phyloP scores from a whole-genome alignment of 331 rosid species.

The Malus hybrid region DNA sequence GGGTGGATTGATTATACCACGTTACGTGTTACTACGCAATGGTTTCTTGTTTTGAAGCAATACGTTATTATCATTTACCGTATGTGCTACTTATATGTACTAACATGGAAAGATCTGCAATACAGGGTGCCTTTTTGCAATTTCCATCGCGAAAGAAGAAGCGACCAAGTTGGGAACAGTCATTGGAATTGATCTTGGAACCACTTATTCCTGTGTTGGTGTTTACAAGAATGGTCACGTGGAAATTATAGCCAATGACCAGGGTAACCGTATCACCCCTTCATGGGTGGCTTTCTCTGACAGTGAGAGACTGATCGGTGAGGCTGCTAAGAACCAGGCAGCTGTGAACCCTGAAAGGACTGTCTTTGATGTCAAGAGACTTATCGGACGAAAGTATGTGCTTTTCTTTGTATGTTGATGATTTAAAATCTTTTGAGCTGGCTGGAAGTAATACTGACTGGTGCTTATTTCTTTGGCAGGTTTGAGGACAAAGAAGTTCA shows the following conservation, averaged over 20 bases:
- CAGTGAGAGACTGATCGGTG: constrained; percentile 75
- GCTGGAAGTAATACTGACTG: constrained; percentile 3
- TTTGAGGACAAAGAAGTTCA: constrained; percentile 92
- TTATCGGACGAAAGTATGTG: constrained; percentile 80
- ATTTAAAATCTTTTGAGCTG: neutral
- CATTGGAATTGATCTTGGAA: constrained; percentile 88
- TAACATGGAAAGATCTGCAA: neutral
- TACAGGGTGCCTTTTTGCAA: constrained; percentile 66
- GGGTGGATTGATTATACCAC: neutral
- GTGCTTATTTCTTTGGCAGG: constrained; percentile 28
- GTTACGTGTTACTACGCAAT: neutral
- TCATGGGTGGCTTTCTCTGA: constrained; percentile 89
- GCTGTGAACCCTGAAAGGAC: constrained; percentile 88
- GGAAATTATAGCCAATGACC: constrained; percentile 93
- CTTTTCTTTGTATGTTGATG: neutral
- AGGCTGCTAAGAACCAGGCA: constrained; percentile 95
- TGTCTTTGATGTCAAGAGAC: constrained; percentile 83
- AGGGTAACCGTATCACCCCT: constrained; percentile 95
- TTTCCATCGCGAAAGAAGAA: constrained; percentile 85
- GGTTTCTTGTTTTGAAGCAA: neutral
- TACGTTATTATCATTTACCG: neutral
- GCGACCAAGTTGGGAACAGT: constrained; percentile 79
- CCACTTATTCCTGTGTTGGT: constrained; percentile 91
- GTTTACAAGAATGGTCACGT: constrained; percentile 88
- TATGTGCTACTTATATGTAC: neutral